Base-by-base conservation (phyloP, 805 yeast species). In the Suhomyces faveliae region DNA sequence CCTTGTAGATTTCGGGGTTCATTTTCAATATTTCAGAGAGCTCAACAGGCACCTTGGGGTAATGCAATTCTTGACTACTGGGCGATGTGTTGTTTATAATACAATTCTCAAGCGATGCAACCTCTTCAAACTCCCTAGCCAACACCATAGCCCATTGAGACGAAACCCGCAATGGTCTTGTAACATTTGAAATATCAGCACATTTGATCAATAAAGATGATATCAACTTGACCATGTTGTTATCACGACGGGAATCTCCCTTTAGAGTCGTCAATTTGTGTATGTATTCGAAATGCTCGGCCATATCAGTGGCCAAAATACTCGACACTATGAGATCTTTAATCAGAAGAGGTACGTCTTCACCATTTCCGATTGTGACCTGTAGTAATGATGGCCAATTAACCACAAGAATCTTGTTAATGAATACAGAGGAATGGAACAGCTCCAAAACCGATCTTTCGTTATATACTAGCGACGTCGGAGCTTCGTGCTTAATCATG, bases 131-230 rank as follows among this genome's bases (percentile, higher is more conserved):
- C 66, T 91, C 97, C 52, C 87, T 71, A 1, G 85, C 77, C 37
- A 91, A 74, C n/a, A 84, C 80, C 51, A 80, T 70, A 4, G 96
- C 97, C 97, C 97, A 91, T 67, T 85, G 84, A 1, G 88, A 79
- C 19, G 92, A 84, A 2, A 89, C 80, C 30, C 78, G 70, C 48
- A 88, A 70, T 4, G 91, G 89, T 51, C 98, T 73, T 8, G 96
- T 82, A 19, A 91, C 97, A 63, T 94, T 94, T 22, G 96, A 88
- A 40, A 94, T 89, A 68, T 94, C 99, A 2, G 98, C 97, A 66
- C 96, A 89, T 70, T 94, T 94, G 51, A 94, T 81, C 51, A 92
- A 75, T 50, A 90, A 68, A 21, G 88, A 78, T 39, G 85, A 74
- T 33, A 89, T 67, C 53, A 87, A 74, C 48, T 53, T 71, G 50